Base-by-base conservation (phyloP, 352 stramenopile species). In the Blastocystis sp. region DNA sequence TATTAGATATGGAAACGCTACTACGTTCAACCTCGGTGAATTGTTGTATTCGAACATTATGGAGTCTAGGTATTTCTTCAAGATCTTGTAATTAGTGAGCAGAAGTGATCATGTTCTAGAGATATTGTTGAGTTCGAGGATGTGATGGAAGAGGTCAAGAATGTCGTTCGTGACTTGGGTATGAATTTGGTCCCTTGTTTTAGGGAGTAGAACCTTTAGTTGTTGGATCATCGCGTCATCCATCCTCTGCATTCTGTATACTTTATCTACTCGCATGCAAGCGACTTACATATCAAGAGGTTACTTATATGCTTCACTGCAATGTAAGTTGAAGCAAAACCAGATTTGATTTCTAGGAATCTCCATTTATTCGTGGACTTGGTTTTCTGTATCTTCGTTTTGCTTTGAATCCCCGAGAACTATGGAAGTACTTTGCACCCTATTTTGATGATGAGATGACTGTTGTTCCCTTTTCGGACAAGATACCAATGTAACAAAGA, bases 231-330 rank as follows among this genome's bases (percentile, higher is more conserved):
- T 66, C 73, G 15, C 73, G 73, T 44, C 73, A 84, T 84, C 73
- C 73, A 30, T 84, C 73, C 27, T 84, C 73, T 37, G 73, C 73
- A 54, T 84, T 84, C 24, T 84, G 73, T 42, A 84, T 84, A n/a
- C 27, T 84, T 9, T 84, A 84, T 37, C 57, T 64, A 7, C 48
- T 84, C 22, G 57, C 73, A 19, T 40, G 51, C 17, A 68, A 64
- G 73, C 73, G 73, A 13, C n/a, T 84, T 19, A 84, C 73, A 15
- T 84, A 66, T 27, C 44, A 66, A 42, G 73, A 84, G 30, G 24
- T 84, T 1, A 84, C 0, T n/a, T 27, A 40, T 11, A 42, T 84
- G 51, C 57, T 84, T 42, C 73, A 84, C 40, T 27, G 42, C 51
- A 59, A 15, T 1, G 73, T 64, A 68, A 19, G 24, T 22, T 19